Base-by-base conservation (phyloP, 75 land plant species). In the Sequoiadendron giganteum region DNA sequence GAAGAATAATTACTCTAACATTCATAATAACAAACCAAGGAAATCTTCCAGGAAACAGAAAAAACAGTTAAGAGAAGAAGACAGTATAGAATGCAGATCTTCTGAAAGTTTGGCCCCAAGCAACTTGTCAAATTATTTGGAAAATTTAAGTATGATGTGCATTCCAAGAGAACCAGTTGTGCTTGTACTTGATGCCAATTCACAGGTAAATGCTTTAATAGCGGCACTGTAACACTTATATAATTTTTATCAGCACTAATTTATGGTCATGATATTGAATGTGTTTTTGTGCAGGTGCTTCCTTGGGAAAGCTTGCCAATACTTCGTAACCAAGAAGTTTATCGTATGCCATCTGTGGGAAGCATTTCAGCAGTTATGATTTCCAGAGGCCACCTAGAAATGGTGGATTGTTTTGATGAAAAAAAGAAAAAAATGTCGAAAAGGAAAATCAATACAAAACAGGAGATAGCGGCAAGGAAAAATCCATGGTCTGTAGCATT, bases 271-370 rank as follows among this genome's bases (percentile, higher is more conserved):
- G 25, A 10, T 43, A 54, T 73, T n/a, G 87, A 14, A n/a, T 75
- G n/a, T 65, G 5, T 88, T 40, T 6, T 88, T 25, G 72, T 83
- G 28, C 92, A 98, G 97, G 94, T 90, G 89, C 95, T 98, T 86
- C 99, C 99, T 82, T 96, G 97, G 98, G 99, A 98, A 89, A 98
- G 90, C 86, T 48, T 98, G 65, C 97, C 99, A 65, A 90, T 92
- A 43, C 85, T 98, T 85, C 90, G 97, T 87, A 90, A 89, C 45
- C 90, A 90, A 30, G 98, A 96, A 87, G 91, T 93, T 16, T 98
- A 98, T 84, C 97, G 98, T 83, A 96, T 98, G 98, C 99, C 98
- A 75, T 98, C 99, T 55, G 85, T 98, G 68, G 91, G 94, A 30
- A 93, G 94, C 85, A 95, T 96, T 77, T 82, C 38, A 56, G 89